A percentile compares a stretch with the other conserved stretches of the same genome.
Conservation (phyloP, 768 basidiomycete genomes). For the Chalciporus chontae region DNA sequence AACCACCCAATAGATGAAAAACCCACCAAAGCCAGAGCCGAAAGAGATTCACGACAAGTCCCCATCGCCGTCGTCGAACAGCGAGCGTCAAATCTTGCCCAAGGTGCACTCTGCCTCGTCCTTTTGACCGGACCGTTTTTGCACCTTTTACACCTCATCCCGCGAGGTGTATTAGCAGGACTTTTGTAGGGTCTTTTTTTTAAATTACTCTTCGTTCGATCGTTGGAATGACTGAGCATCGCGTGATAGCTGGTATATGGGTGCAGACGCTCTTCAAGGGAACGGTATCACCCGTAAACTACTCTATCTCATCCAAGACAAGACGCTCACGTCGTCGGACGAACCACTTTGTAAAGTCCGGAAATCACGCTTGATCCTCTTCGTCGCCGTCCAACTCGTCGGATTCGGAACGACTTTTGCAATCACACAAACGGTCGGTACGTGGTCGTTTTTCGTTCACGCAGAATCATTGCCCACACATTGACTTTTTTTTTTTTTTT, state of each 20-base stretch:
- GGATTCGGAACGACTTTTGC: conserved; percentile 89
- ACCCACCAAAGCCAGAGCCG: conserved; percentile 15
- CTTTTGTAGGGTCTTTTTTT: conserved; percentile 59
- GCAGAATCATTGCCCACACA: too few relatives aligned
- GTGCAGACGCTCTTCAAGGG: conserved; percentile 70
- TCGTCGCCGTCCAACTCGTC: conserved; percentile 68
- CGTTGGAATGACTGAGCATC: conserved; percentile 2
- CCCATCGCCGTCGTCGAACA: conserved; percentile 85
- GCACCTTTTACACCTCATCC: conserved; percentile 74
- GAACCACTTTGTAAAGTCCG: conserved; percentile 80
- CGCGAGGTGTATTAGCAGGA: conserved; percentile 79
- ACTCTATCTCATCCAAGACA: conserved; percentile 76
- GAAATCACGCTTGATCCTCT: conserved; percentile 68
- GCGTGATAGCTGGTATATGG: conserved; percentile 80
- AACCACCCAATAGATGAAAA: conserved; percentile 22
- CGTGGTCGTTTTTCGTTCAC: too few relatives aligned
- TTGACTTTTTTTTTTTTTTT: too few relatives aligned
- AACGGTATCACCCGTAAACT: conserved; percentile 85
- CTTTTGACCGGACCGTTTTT: conserved; percentile 81
- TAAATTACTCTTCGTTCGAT: neutral
- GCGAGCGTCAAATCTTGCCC: conserved; percentile 85
- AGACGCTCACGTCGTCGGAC: conserved; percentile 48
- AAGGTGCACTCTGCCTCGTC: conserved; percentile 76
- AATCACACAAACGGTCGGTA: conserved; percentile 86
- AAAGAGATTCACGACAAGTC: conserved; percentile 40